Percentiles rank a stretch among this genome's conserved stretches.
These are phyloP conservation scores for Adansonia madagascariensis DNA, from an alignment of 441 rosid genomes.

Conservation along the genomic window DNA sequence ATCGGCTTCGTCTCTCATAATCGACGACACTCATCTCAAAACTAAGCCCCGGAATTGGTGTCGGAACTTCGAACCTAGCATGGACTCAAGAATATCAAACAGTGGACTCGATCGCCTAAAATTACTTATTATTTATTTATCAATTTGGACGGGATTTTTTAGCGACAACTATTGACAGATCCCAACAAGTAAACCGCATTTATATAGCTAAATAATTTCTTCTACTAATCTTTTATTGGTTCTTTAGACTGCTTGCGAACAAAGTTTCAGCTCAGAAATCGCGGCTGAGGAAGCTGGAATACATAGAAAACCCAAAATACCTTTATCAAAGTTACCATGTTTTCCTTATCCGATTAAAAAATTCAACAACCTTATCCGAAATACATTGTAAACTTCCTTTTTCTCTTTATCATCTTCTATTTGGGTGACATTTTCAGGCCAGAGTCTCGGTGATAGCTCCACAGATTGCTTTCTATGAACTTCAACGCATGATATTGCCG, in stretches of 20 bases:
- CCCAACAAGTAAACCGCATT: not conserved
- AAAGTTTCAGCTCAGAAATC: slow-evolving; percentile 22
- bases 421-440: not conserved
- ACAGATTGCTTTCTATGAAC: not conserved
- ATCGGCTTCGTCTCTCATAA: not conserved
- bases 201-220: not conserved
- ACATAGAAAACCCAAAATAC: not conserved
- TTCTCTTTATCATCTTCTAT: not conserved
- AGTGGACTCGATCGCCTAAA: not conserved
- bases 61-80: not conserved
- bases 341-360: not conserved
- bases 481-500: not conserved
- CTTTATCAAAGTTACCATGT: not conserved
- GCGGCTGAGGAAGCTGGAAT: not conserved
- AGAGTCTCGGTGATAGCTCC: not conserved
- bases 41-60: not conserved
- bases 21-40: not conserved
- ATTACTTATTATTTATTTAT: not conserved
- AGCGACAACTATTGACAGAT: not conserved
- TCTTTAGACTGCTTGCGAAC: not conserved
- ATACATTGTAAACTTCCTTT: not conserved
- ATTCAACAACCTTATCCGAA: not conserved
- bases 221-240: not conserved
- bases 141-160: not conserved
- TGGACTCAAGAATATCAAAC: slow-evolving; percentile 13